Percentiles rank a stretch among this genome's conserved stretches.
Evolutionary conservation across 495 filamentous ascomycete species (phyloP).

Genomic region (Aspergillus campestris): DNA sequence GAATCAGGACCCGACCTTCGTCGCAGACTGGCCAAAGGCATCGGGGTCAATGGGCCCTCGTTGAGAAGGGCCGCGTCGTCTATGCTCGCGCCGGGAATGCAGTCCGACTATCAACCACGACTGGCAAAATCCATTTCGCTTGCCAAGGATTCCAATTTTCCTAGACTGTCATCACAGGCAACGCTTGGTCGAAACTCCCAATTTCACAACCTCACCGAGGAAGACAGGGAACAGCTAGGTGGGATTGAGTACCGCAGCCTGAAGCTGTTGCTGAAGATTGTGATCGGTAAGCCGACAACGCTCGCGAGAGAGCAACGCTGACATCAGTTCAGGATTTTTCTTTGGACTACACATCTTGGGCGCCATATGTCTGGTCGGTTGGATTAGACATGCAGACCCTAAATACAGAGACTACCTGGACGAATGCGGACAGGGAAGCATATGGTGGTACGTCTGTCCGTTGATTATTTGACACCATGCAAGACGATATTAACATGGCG

Average conservation of each 20-base stretch:
- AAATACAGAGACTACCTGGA: slow-evolving; percentile 50
- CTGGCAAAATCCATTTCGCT: slow-evolving; percentile 9
- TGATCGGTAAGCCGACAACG: slow-evolving; percentile 25
- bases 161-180: slow-evolving; percentile 27
- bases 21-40: background rate
- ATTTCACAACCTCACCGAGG: slow-evolving; percentile 58
- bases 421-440: slow-evolving; percentile 43
- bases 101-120: slow-evolving; percentile 3
- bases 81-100: slow-evolving; percentile 2
- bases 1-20: background rate
- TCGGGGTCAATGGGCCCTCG: background rate
- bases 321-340: slow-evolving; percentile 43
- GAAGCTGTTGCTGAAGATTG: slow-evolving; percentile 46
- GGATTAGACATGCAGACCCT: slow-evolving; percentile 50
- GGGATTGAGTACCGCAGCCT: slow-evolving; percentile 57
- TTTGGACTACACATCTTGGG: slow-evolving; percentile 58
- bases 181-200: slow-evolving; percentile 73
- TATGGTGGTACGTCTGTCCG: slow-evolving; percentile 55
- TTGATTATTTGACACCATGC: background rate
- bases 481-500: background rate
- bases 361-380: slow-evolving; percentile 54
- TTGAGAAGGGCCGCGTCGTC: slow-evolving; percentile 8
- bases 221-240: slow-evolving; percentile 51
- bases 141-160: slow-evolving; percentile 13
- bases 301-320: background rate